Conservation (phyloP, 768 basidiomycete genomes). For the Amylocystis lapponica region DNA sequence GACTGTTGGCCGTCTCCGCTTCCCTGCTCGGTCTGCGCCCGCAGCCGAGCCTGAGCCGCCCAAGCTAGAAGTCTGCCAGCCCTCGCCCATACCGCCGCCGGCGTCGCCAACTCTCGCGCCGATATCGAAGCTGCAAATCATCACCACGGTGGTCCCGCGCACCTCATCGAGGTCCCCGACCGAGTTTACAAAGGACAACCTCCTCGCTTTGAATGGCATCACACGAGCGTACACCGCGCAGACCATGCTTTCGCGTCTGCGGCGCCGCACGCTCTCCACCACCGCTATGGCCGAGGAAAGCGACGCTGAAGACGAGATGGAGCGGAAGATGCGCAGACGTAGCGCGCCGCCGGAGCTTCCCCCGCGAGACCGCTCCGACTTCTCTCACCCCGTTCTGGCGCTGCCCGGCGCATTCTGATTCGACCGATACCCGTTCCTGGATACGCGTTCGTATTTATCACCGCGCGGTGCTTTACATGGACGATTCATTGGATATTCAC, state of each 20-base stretch:
- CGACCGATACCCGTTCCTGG: neutral
- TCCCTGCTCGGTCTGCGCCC: constrained; percentile 18
- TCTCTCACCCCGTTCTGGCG: constrained; percentile 52
- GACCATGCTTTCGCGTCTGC: constrained; percentile 62
- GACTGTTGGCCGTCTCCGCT: constrained; percentile 22
- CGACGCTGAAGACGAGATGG: constrained; percentile 32
- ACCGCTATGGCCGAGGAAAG: constrained; percentile 16
- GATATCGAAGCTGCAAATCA: constrained; percentile 40
- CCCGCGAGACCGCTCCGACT: constrained; percentile 43
- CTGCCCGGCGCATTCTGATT: constrained; percentile 57
- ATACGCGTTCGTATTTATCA: neutral
- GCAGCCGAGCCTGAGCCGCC: constrained; percentile 11
- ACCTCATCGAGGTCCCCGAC: constrained; percentile 36
- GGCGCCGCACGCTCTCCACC: constrained; percentile 46
- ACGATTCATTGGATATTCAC: constrained; percentile 2
- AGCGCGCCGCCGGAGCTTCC: constrained; percentile 63
- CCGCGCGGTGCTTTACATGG: neutral
- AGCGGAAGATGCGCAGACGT: constrained; percentile 34
- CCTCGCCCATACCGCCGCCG: constrained; percentile 25
- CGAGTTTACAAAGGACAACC: constrained; percentile 48
- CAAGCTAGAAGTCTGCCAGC: constrained; percentile 17
- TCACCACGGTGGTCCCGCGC: constrained; percentile 44
- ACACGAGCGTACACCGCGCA: constrained; percentile 42
- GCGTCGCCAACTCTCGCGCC: constrained; percentile 24
- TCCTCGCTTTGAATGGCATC: constrained; percentile 37